Conservation (phyloP, 805 yeast genomes). For the Priceomyces haplophilus region DNA sequence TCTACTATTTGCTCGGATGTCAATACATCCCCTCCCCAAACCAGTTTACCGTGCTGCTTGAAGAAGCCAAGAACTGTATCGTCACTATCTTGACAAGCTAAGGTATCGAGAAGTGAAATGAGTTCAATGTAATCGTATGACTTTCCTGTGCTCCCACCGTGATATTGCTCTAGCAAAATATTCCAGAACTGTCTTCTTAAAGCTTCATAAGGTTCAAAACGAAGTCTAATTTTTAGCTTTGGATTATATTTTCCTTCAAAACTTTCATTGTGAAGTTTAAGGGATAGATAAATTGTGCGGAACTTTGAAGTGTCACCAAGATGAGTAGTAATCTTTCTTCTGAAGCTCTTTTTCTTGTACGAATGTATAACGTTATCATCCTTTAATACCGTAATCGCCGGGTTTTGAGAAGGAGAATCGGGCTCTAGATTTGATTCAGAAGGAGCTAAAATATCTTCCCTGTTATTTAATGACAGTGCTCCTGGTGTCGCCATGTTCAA, state of each 20-base stretch:
- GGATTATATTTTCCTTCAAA: slow-evolving; percentile 46
- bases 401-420: slow-evolving; percentile 4
- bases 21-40: slow-evolving; percentile 56
- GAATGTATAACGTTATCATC: slow-evolving; percentile 31
- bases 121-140: slow-evolving; percentile 58
- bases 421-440: neutral
- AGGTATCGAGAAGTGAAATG: slow-evolving; percentile 57
- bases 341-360: slow-evolving; percentile 25
- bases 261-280: slow-evolving; percentile 29
- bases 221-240: slow-evolving; percentile 53
- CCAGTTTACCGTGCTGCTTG: slow-evolving; percentile 39
- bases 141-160: slow-evolving; percentile 34
- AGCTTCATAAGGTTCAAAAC: slow-evolving; percentile 63
- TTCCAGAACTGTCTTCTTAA: slow-evolving; percentile 71
- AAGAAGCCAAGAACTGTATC: slow-evolving; percentile 56
- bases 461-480: neutral
- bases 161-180: slow-evolving; percentile 55
- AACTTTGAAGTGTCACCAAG: slow-evolving; percentile 41
- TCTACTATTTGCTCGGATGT: slow-evolving; percentile 45
- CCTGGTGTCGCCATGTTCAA: slow-evolving; percentile 32
- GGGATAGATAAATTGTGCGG: slow-evolving; percentile 38
- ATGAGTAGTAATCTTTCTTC: slow-evolving; percentile 26
- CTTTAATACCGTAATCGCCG: slow-evolving; percentile 12
- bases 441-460: neutral
- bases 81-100: slow-evolving; percentile 53